Base-by-base conservation (phyloP, 2,329 filamentous ascomycete genomes). In the Pseudogymnoascus sp. region DNA sequence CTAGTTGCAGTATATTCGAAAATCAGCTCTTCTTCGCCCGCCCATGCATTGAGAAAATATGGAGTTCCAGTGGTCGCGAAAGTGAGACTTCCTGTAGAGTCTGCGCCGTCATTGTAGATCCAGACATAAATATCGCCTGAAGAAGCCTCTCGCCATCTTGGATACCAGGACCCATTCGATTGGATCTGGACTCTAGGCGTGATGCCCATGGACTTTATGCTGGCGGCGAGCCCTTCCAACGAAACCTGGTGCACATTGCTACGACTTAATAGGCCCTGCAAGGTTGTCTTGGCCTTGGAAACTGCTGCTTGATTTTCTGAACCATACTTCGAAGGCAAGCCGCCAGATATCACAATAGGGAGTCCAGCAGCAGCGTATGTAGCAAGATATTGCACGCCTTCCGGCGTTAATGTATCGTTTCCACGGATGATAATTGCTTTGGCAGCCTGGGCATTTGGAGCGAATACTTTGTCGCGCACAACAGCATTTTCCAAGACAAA, bases 21-120 rank as follows among this genome's bases (percentile, higher is more conserved):
- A 19, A 78, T 64, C 0, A 72, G 73, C 3, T 63, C 72, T 26
- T 70, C 61, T 4, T 70, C 67, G 6, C 78, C 79, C 1, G 76
- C 78, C 76, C 77, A 81, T 3, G 77, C 75, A 66, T 81, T 70
- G 61, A 75, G 75, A 31, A 71, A 33, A 65, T 75, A 77, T 3
- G 78, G 77, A 5, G 65, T 68, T 24, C 70, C 72, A 14, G 67
- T 73, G 11, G 66, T 70, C 16, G 66, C 65, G 40, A 77, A 73
- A 1, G 65, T 67, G 33, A 77, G 66, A 8, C 59, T 66, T 4
- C 73, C 73, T 61, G 65, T 40, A 35, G 64, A 60, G 0, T 65
- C 68, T 41, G 65, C 26, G 12, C 68, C 71, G 63, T 78, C 75
- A 63, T 77, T 50, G 70, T 76, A 79, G 8, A 81, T 61, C 62